Evolutionary conservation across 352 stramenopile genomes (phyloP), one percentile per base, ranked within the genome.

Genomic region (Globisporangium nagaii): DNA sequence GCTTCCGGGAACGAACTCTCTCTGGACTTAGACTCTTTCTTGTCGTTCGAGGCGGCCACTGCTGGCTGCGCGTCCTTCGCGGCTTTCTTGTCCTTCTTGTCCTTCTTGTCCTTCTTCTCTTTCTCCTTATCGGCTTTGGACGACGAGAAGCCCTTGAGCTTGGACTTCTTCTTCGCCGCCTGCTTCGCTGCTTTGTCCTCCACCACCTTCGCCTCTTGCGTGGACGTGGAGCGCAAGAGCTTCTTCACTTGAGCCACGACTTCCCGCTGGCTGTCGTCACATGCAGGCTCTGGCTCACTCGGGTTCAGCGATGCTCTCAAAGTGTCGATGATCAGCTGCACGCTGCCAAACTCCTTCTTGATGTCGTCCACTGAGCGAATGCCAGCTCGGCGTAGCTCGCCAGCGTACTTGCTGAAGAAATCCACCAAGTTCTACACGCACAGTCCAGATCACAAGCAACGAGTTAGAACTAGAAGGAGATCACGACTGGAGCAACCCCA

Each of bases 331-430:
- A 92, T 81, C 24, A 77, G 47, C 51, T 86, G 63, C 32, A 93
- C 41, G 3, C 34, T 37, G 4, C 55, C 65, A 43, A 92, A 89
- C 28, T 90, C 75, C 24, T 73, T 84, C 39, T 73, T 70, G 50
- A 91, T 88, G 30, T 90, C 84, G 10, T 75, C 68, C 17, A 77
- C 64, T 0, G 75, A 81, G 0, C 84, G 77, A 13, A 93, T 71
- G 2, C 84, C 84, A 15, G 81, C 85, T 20, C 74, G 84, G 24
- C 82, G 79, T 37, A 93, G 65, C 7, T 90, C 84, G 0, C 41
- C 55, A 12, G 68, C 73, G 47, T 86, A 90, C 44, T 84, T 83
- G 50, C 57, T 79, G 60, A 93, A 93, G 46, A 90, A 93, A 13
- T 53, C 50, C 10, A 83, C 64, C 53, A 92, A 68, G 44, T 80